These are phyloP conservation scores for Castanea sativa DNA, from an alignment of 306 rosid species.

Conservation along the genomic window DNA sequence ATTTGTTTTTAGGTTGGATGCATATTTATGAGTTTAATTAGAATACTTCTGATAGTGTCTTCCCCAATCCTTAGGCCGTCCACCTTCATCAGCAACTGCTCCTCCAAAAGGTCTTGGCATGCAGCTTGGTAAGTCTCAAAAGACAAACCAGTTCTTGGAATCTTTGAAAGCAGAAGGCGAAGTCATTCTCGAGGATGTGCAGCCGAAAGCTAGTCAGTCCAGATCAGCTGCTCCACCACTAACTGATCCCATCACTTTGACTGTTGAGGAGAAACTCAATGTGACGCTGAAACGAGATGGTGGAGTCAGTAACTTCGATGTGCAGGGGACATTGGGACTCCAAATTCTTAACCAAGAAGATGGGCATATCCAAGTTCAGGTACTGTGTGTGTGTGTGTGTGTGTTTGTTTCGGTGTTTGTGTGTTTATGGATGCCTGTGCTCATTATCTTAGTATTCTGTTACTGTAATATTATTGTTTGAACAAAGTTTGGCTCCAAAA, in stretches of 20 bases:
- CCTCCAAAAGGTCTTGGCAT: slow-evolving; percentile 90
- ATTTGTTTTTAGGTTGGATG: neutral
- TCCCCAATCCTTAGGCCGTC: slow-evolving; percentile 52
- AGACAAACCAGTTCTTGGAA: slow-evolving; percentile 84
- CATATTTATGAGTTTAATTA: neutral
- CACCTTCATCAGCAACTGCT: slow-evolving; percentile 80
- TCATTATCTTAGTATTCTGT: neutral
- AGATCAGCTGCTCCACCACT: slow-evolving; percentile 68
- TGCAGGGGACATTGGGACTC: slow-evolving; percentile 83
- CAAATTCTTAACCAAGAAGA: slow-evolving; percentile 92
- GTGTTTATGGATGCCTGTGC: neutral
- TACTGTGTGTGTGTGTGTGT: slow-evolving; percentile 18
- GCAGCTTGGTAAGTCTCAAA: slow-evolving; percentile 88
- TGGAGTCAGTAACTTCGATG: slow-evolving; percentile 88
- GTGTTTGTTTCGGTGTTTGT: neutral
- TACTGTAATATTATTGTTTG: neutral
- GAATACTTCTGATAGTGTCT: slow-evolving; percentile 16
- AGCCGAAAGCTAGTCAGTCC: slow-evolving; percentile 64
- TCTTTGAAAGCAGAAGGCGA: slow-evolving; percentile 97
- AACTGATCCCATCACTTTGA: slow-evolving; percentile 90
- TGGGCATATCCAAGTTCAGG: slow-evolving; percentile 90
- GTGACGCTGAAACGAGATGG: slow-evolving; percentile 92
- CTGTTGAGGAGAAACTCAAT: slow-evolving; percentile 89
- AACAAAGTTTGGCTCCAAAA: too few relatives aligned
- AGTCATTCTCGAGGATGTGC: slow-evolving; percentile 87